Evolutionary conservation across 495 filamentous ascomycete species (phyloP), one percentile per base, ranked within the genome.

Genomic region (Pseudotulostoma volvatum): DNA sequence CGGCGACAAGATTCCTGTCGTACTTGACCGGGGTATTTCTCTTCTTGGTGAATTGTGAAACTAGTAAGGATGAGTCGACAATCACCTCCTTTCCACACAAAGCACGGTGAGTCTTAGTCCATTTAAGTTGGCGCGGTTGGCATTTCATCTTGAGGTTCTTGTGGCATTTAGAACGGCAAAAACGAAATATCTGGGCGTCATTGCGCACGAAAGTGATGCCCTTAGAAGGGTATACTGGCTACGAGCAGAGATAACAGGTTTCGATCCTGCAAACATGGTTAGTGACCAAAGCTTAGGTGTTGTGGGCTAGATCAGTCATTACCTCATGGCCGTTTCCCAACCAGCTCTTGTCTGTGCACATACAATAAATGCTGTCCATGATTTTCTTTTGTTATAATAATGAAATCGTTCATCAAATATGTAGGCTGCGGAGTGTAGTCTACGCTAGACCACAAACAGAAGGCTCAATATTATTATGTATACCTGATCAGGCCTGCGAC

Each of bases 71-170:
- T n/a, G n/a, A n/a, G n/a, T n/a, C n/a, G n/a, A n/a, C n/a, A n/a
- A n/a, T n/a, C n/a, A n/a, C n/a, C n/a, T n/a, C n/a, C n/a, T n/a
- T n/a, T n/a, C n/a, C n/a, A n/a, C n/a, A n/a, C n/a, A n/a, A n/a
- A n/a, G n/a, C n/a, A n/a, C n/a, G n/a, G n/a, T n/a, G n/a, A n/a
- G n/a, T n/a, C n/a, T n/a, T n/a, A n/a, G n/a, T n/a, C n/a, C n/a
- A n/a, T n/a, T n/a, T n/a, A 86, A 93, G 69, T 60, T 79, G 78
- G 50, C 76, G 66, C n/a, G 76, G 75, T 48, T 80, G 78, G 47
- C 90, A 77, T 77, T 95, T 94, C 84, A 93, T 93, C 66, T 94
- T 93, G 75, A 95, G 94, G 68, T 92, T 92, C 66, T 86, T 84
- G 63, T 93, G 84, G 68, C 87, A 94, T 70, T 94, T 95, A 43